Evolutionary conservation across 139 green algal species (phyloP), one percentile per base, ranked within the genome.

Genomic region (Chlorella sp.): DNA sequence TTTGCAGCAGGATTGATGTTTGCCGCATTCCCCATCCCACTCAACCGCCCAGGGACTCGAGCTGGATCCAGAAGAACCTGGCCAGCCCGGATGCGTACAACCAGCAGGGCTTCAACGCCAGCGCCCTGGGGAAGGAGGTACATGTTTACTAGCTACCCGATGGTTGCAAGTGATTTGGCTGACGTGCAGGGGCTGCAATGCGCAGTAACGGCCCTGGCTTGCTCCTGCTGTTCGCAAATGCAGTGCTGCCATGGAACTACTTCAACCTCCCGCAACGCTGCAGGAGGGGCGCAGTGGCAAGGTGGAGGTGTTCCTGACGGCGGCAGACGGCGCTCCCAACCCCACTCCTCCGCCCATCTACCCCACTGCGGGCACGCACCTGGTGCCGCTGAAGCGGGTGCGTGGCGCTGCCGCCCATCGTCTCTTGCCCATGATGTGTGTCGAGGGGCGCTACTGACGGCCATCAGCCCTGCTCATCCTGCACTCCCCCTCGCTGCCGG

Each of bases 321-420:
- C 56, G 3, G 26, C 73, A 6, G 67, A 48, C 20, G 62, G 69
- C 51, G 51, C 51, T 11, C 51, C 51, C 28, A 69, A 58, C 11
- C 22, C 46, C 28, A 76, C 43, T 28, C 69, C 88, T 28, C 48
- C 67, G 26, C 88, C 83, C 40, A 9, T 84, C 13, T 83, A 86
- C 79, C 88, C 88, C 9, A 74, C 79, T 0, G 72, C 88, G 7
- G 90, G 90, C n/a, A 84, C 83, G 34, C 67, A 91, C 56, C 41
- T 93, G 20, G 46, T 93, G 46, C 70, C 46, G 11, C 30, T 90
- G 0, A 40, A 87, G 16, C 65, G 70, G 78, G 77, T 82, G 56
- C 36, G 76, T 2, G 1, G 46, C 46, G 6, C 24, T 20, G 64
- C 3, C 32, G 3, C 64, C 24, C 41, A 9, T 56, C 11, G 22